A percentile compares a stretch with the other conserved stretches of the same genome.
These are phyloP conservation scores for Priceomyces castillae DNA, from an alignment of 805 yeast species.

Conservation along the genomic window DNA sequence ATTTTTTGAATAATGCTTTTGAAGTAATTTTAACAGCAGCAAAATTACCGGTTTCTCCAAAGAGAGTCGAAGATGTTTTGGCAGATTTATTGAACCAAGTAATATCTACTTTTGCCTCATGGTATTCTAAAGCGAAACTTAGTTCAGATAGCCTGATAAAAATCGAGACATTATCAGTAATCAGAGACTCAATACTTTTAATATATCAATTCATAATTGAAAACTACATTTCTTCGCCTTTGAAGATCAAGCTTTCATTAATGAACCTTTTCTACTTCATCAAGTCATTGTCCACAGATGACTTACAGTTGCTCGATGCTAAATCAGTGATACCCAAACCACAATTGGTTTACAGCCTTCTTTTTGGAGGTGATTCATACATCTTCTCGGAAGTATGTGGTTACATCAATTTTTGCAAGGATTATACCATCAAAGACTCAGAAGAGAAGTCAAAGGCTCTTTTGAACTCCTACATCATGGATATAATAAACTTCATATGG, in stretches of 20 bases:
- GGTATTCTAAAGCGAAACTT: slow-evolving; percentile 4
- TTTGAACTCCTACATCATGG: slow-evolving; percentile 54
- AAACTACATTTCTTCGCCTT: slow-evolving; percentile 2
- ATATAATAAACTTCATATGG: slow-evolving; percentile 55
- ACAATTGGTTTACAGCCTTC: slow-evolving; percentile 31
- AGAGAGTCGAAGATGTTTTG: not conserved
- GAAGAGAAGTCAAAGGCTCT: slow-evolving; percentile 23
- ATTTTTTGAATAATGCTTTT: slow-evolving; percentile 2
- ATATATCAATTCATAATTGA: slow-evolving; percentile 7
- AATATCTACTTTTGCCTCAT: slow-evolving; percentile 4
- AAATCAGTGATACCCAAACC: slow-evolving; percentile 37
- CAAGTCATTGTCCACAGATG: slow-evolving; percentile 8
- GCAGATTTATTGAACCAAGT: slow-evolving; percentile 6
- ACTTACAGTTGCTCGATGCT: slow-evolving; percentile 11
- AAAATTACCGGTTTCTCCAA: not conserved
- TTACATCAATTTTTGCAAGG: slow-evolving; percentile 43
- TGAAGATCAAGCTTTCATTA: slow-evolving; percentile 11
- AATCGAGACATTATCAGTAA: not conserved
- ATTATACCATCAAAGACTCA: slow-evolving; percentile 21
- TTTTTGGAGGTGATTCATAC: slow-evolving; percentile 44
- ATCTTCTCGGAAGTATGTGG: slow-evolving; percentile 46
- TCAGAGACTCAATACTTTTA: slow-evolving; percentile 9
- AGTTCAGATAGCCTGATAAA: not conserved
- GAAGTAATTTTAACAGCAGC: not conserved
- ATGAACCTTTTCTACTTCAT: slow-evolving; percentile 15